Evolutionary conservation across 345 rosid genomes (phyloP), one percentile per base, ranked within the genome.

Genomic region (Aurinia saxatilis): DNA sequence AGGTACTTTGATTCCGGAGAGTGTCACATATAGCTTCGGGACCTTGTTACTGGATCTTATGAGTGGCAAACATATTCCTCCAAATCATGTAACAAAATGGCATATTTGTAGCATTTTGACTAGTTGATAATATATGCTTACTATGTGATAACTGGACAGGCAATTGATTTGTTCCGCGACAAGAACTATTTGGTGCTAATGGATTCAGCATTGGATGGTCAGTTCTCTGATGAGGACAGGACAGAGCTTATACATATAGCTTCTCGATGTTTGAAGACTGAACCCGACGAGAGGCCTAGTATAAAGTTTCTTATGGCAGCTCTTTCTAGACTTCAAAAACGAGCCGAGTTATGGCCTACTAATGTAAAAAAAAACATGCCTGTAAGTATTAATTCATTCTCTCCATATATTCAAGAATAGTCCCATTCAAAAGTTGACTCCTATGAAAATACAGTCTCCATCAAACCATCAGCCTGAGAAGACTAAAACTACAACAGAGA

Each of bases 151-250:
- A 19, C n/a, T 23, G 13, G 37, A 34, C 88, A 93, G 99, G 99
- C 99, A 63, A 92, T 93, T 38, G 99, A 93, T 70, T 75, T 87
- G 60, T 85, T 93, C 72, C 91, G 91, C 2, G 86, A 89, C 51
- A 93, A 93, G 69, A 93, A 90, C 73, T 86, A 87, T 74, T 68
- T 85, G 75, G 84, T 86, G 86, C 70, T 93, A 78, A 93, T 90
- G 96, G 97, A 90, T 72, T 93, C 99, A 33, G 90, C 95, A 56
- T 73, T 93, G 77, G 99, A 93, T 71, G 96, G 95, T 53, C 92
- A 87, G 65, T 84, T 84, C 75, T 93, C 96, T 36, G 90, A 93
- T 73, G 99, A 93, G 62, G 99, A 93, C 73, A 85, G 97, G 75
- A 76, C 95, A 29, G 96, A 93, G 74, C 75, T 93, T 57, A 84